Conservation (phyloP, 371 early-diverging fungal genomes). For the Mortierella sp. region DNA sequence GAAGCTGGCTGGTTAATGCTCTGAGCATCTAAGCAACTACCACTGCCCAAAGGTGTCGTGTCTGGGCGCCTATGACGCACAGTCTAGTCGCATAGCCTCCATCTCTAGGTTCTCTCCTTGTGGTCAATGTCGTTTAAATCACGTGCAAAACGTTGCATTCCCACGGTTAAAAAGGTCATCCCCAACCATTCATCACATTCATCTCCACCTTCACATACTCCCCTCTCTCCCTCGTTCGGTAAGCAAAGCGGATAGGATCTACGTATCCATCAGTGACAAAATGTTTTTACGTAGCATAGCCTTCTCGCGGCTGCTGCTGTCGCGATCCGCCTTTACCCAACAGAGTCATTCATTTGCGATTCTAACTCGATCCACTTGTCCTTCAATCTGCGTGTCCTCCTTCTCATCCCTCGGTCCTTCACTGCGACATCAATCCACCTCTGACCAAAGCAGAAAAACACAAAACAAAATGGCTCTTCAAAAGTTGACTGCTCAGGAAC, state of each 20-base stretch:
- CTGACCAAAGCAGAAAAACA: background rate
- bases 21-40: too few species aligned
- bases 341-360: background rate
- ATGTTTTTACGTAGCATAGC: too few species aligned
- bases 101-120: too few species aligned
- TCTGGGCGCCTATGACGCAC: too few species aligned
- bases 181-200: too few species aligned
- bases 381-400: background rate
- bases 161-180: too few species aligned
- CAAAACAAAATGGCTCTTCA: conserved; percentile 52
- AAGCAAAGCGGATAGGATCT: background rate
- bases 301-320: background rate
- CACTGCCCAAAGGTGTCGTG: too few species aligned
- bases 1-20: too few species aligned
- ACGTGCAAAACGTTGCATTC: too few species aligned
- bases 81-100: too few species aligned
- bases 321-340: background rate
- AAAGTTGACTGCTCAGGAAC: conserved; percentile 63
- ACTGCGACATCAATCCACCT: conserved; percentile 4
- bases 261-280: background rate
- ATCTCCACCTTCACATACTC: too few species aligned
- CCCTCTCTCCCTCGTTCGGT: background rate
- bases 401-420: background rate
- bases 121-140: too few species aligned
- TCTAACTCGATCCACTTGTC: background rate